These are phyloP conservation scores for Alternaria rosae DNA, from an alignment of 2,329 filamentous ascomycete genomes.

Conservation along the genomic window DNA sequence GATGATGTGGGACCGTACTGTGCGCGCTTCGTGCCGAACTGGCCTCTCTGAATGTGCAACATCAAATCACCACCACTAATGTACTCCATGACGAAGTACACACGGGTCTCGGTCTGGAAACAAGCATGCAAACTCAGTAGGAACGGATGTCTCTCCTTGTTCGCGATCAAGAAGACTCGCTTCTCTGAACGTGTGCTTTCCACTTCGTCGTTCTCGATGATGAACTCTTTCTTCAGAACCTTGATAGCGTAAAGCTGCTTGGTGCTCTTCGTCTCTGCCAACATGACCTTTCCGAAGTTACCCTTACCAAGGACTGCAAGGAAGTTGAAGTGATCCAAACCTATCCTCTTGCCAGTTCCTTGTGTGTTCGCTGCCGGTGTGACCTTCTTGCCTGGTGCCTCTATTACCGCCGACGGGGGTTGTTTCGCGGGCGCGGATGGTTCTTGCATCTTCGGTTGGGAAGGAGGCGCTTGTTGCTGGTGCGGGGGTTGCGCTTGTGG, in stretches of 20 bases:
- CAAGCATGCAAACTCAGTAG: conserved; percentile 93
- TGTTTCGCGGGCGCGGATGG: conserved; percentile 41
- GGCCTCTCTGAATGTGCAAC: conserved; percentile 96
- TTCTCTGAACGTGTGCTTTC: conserved; percentile 98
- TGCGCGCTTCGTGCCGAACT: conserved; percentile 93
- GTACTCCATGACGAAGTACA: conserved; percentile 99
- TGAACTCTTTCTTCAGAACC: conserved; percentile 99
- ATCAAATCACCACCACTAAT: conserved; percentile 98
- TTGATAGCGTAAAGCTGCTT: conserved; percentile 98
- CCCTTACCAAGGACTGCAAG: conserved; percentile 96
- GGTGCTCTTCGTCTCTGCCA: conserved; percentile 93
- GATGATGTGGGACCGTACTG: conserved; percentile 69
- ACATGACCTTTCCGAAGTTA: conserved; percentile 99
- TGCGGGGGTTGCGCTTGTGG: conserved; percentile 58
- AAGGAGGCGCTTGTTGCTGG: conserved; percentile 60
- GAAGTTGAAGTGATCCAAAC: conserved; percentile 99
- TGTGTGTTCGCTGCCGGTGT: conserved; percentile 71
- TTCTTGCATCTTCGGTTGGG: conserved; percentile 45
- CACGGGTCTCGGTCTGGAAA: conserved; percentile 97
- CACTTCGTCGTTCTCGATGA: conserved; percentile 99
- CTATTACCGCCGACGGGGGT: conserved; percentile 41
- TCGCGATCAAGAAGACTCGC: conserved; percentile 94
- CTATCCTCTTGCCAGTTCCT: conserved; percentile 85
- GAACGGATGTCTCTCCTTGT: conserved; percentile 97
- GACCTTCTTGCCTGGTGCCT: conserved; percentile 59